Evolutionary conservation across 305 asterid genomes (phyloP), one percentile per base, ranked within the genome.

Genomic region (Petunia hybrid): DNA sequence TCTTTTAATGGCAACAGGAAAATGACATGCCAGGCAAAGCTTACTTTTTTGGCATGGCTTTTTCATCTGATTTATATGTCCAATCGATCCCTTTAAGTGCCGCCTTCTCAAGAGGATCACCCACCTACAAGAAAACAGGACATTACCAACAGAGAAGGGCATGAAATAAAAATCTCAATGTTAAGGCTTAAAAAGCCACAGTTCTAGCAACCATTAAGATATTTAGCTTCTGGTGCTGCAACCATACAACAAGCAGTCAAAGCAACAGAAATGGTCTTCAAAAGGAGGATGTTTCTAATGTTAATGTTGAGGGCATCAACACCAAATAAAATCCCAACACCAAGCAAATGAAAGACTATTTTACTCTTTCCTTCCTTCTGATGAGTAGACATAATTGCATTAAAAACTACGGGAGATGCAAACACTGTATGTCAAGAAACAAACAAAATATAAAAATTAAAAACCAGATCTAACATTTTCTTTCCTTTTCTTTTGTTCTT

Each of bases 51-150:
- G 99, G 98, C 87, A 91, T 82, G 80, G 98, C 96, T 83, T 95
- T 95, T 85, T 95, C 99, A 91, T 95, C 99, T 87, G 98, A 94
- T 87, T 87, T 94, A 87, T 95, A 95, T 83, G 88, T 85, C 99
- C 99, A 95, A 59, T 91, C 98, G 74, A 95, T 94, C 87, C 98
- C 99, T 82, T 91, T 91, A 65, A 95, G 91, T n/a, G 99, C 98
- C 83, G 98, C 98, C 88, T 92, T 94, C 89, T 95, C 99, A 87
- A 95, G 98, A 83, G 99, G 99, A 89, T 95, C 99, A 35, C 99
- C 99, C 80, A 95, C 99, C 99, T 95, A 88, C 82, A 83, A 73
- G 61, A 8, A 81, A 66, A 55, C 6, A 76, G 48, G 69, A 10
- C 4, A 42, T 79, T 53, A 51, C 41, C 13, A 56, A 55, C 63